Evolutionary conservation across 352 stramenopile genomes (phyloP), one percentile per base, ranked within the genome.

Genomic region (Thraustochytrium sp.): DNA sequence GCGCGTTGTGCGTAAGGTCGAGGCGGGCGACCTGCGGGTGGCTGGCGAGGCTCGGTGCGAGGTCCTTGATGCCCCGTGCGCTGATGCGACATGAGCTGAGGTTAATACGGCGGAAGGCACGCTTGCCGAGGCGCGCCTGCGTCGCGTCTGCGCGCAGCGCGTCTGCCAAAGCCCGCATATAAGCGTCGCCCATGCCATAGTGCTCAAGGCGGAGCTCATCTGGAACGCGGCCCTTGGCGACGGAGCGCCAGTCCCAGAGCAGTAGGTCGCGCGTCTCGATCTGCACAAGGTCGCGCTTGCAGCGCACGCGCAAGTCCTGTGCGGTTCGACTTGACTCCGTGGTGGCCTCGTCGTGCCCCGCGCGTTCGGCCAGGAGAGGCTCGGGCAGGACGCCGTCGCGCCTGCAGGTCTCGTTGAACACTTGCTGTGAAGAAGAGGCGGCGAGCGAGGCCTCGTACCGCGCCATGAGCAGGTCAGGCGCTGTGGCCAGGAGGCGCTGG

Each of bases 141-240:
- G 29, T 42, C 23, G 68, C 68, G 31, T 80, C 68, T 4, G 46
- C n/a, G 8, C 0, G 2, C 21, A 80, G 68, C 53, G 34, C 68
- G 5, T 80, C 31, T 3, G 68, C 68, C 1, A 80, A 21, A 3
- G 68, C 68, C 5, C 21, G n/a, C 40, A 64, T 80, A 31, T 65
- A 64, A 3, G 4, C 5, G 51, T 80, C 68, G 5, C 68, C 68
- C 46, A 80, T 61, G 34, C 48, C 68, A 31, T 49, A 64, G 38
- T 80, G 68, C 68, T 80, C 68, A 23, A 80, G 68, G 18, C 34
- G 18, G 46, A 80, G 68, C 34, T 80, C 68, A 31, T 80, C 68
- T 13, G 51, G 46, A 5, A 44, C 46, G 42, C 68, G 68, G 5
- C 26, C 53, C 38, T 64, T 61, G 48, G 68, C 68, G n/a, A 80